Base-by-base conservation (phyloP, 768 basidiomycete species). In the Exidia glandulosa region DNA sequence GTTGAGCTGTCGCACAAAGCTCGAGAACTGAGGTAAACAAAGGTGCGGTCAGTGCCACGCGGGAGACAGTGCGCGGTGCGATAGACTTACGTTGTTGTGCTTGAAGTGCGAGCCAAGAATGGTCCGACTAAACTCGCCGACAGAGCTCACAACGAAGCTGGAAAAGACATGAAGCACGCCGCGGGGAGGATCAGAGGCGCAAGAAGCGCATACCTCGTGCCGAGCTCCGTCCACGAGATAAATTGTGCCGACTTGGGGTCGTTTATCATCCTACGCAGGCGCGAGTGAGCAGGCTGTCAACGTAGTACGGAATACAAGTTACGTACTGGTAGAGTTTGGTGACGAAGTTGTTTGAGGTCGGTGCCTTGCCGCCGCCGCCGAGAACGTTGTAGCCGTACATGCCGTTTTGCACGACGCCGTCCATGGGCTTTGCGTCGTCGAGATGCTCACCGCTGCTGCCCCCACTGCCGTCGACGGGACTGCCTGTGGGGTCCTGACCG, bases 1-100 rank as follows among this genome's bases (percentile, higher is more conserved):
- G 78, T 95, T 94, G 63, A 94, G 80, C 69, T 95, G 93, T 64
- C 94, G 85, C 58, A 94, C 91, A 70, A 96, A 95, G 67, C 88
- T 90, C 13, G 90, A 91, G 71, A 96, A 95, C 85, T 95, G 67
- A 9, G 41, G 10, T 14, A 45, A 45, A 19, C 10, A 45, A 19
- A 23, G 41, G 41, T 45, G 41, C 16, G 12, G 31, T 14, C 37
- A 27, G 27, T 37, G 23, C 27, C 25, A 14, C 19, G 27, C 19
- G 27, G 14, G 23, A 7, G 32, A n/a, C 7, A 14, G 27, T 32
- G 23, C 9, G n/a, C 34, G 19, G 12, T 32, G 2, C n/a, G n/a
- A n/a, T n/a, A n/a, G 25, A 74, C 87, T 60, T 62, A 88, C 88
- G 69, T 91, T 91, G 71, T 90, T 91, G 73, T 93, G 90, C 72